Conservation (phyloP, 1,284 basidiomycete genomes). For the Trametes polyzona region DNA sequence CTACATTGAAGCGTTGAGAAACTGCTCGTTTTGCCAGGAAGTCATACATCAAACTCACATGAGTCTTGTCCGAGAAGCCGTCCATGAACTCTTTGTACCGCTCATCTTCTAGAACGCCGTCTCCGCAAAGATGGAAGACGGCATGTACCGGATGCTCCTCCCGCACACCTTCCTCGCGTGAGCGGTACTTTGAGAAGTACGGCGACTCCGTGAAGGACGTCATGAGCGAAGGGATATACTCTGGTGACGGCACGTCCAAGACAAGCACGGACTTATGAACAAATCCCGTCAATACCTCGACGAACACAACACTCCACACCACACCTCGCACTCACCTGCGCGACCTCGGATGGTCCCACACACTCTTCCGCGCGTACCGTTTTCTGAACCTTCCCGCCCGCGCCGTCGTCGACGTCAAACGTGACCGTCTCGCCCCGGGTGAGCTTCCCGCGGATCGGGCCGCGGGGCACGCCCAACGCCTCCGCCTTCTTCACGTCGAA, state of each 20-base stretch:
- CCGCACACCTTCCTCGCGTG: constrained; percentile 43
- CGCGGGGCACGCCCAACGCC: constrained; percentile 67
- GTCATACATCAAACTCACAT: constrained; percentile 26
- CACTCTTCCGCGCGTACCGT: constrained; percentile 63
- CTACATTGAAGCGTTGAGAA: constrained; percentile 8
- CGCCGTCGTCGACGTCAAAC: constrained; percentile 51
- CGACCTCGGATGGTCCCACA: constrained; percentile 54
- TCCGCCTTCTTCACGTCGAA: constrained; percentile 76
- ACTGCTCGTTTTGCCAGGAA: not conserved
- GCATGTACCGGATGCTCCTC: constrained; percentile 54
- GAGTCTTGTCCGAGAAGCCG: constrained; percentile 35
- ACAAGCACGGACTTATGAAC: constrained; percentile 55
- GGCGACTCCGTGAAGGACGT: constrained; percentile 54
- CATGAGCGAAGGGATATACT: constrained; percentile 64
- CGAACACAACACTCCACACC: not conserved
- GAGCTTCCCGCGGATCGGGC: constrained; percentile 50
- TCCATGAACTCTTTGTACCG: constrained; percentile 77
- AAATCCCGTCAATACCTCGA: not conserved
- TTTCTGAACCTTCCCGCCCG: constrained; percentile 44
- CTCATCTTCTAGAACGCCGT: constrained; percentile 68
- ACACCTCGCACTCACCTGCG: constrained; percentile 45
- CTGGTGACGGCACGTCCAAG: constrained; percentile 62
- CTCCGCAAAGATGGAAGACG: constrained; percentile 71
- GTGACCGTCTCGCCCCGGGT: constrained; percentile 60
- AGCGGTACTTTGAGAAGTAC: constrained; percentile 54